Evolutionary conservation across 805 yeast species (phyloP).

Genomic region (Starmerella riodocensis): DNA sequence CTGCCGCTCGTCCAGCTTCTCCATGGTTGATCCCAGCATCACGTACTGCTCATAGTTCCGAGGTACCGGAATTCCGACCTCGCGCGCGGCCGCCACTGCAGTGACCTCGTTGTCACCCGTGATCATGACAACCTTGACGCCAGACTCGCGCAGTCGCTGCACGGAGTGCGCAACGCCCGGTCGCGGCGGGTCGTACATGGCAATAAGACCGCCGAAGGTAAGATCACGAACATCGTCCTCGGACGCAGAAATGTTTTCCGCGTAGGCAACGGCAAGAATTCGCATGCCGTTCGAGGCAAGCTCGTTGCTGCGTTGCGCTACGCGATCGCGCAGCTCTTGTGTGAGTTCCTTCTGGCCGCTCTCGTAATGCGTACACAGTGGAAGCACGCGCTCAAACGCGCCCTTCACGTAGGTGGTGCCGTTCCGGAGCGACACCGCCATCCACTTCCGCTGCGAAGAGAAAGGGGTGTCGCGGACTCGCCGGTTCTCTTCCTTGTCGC

Average conservation of each 20-base stretch:
- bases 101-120: slow-evolving; percentile 55
- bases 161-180: slow-evolving; percentile 68
- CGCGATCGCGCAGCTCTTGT: slow-evolving; percentile 35
- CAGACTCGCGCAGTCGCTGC: slow-evolving; percentile 68
- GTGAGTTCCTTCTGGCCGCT: slow-evolving; percentile 43
- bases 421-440: slow-evolving; percentile 63
- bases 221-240: slow-evolving; percentile 57
- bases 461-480: slow-evolving; percentile 71
- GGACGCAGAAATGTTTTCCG: slow-evolving; percentile 31
- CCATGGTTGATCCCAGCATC: slow-evolving; percentile 74
- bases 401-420: slow-evolving; percentile 75
- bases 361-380: slow-evolving; percentile 53
- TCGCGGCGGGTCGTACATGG: slow-evolving; percentile 98
- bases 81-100: slow-evolving; percentile 38
- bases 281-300: slow-evolving; percentile 79
- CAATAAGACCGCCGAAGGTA: slow-evolving; percentile 72
- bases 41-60: slow-evolving; percentile 49
- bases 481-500: slow-evolving; percentile 37
- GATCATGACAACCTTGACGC: slow-evolving; percentile 96
- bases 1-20: slow-evolving; percentile 55
- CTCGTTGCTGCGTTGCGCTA: slow-evolving; percentile 43
- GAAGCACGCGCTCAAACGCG: slow-evolving; percentile 66
- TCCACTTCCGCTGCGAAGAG: slow-evolving; percentile 69
- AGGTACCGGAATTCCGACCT: slow-evolving; percentile 56
- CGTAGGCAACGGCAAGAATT: slow-evolving; percentile 61